Base-by-base conservation (phyloP, 2,329 filamentous ascomycete genomes). In the Trichocomaceae sp. region DNA sequence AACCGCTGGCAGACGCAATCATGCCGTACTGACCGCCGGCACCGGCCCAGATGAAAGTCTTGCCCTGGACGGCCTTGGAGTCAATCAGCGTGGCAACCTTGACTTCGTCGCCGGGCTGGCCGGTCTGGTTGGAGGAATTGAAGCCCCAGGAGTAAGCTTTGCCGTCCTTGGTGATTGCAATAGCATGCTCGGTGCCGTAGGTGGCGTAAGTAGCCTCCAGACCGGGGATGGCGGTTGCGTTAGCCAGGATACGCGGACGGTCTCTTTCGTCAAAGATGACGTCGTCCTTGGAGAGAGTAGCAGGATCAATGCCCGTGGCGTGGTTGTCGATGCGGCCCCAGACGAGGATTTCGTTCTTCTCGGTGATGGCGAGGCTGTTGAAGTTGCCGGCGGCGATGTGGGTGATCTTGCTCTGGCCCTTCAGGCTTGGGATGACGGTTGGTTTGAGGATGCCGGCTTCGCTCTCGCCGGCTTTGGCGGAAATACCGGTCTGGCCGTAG, bases 121-220 rank as follows among this genome's bases (percentile, higher is more conserved):
- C 88, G 3, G 87, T 90, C 73, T 92, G 88, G 70, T 89, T 91
- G 64, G 86, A 90, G 47, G 82, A 83, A 12, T 82, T 86, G 75
- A 92, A 92, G 3, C 88, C 88, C 88, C 88, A 93, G 2, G 82
- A 83, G 72, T 84, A 90, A 2, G 84, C 86, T 62, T 83, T 82
- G 58, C 88, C 88, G 22, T 84, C 79, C 46, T 75, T 74, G 60
- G 83, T 84, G 61, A 95, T 77, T 33, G 83, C 86, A 55, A 93
- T 83, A 59, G 79, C 85, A 71, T 89, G 87, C 65, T 93, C 88
- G 1, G 83, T 83, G 44, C 84, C 86, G 45, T 84, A 82, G 9
- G 82, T 77, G 47, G 86, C 82, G 19, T 72, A 74, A 9, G 72
- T 73, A 10, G 84, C 80, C 35, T 56, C 51, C 23, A 58, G 47